phyloP scores from a whole-genome alignment of 306 rosid genomes.

The Lupinus albus region DNA sequence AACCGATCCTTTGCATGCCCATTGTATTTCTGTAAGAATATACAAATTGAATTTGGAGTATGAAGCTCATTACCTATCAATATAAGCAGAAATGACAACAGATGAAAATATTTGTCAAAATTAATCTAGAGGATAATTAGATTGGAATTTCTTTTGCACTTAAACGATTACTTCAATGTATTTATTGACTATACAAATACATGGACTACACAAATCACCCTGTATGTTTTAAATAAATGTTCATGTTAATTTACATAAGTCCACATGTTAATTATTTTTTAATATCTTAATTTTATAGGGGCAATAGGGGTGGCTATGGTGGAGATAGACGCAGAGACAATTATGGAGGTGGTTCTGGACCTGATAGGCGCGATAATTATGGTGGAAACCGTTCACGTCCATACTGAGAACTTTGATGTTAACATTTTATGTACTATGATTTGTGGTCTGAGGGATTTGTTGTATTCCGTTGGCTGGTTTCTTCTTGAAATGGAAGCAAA shows the following conservation, averaged over 20 bases:
- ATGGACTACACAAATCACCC: neutral
- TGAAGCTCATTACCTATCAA: too few relatives aligned
- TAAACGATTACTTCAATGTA: neutral
- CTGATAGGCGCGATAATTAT: slow-evolving; percentile 79
- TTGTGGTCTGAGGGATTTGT: slow-evolving; percentile 76
- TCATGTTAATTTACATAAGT: neutral
- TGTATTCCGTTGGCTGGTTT: slow-evolving; percentile 70
- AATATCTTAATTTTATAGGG: slow-evolving; percentile 43
- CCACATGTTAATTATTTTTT: neutral
- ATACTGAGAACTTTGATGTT: slow-evolving; percentile 61
- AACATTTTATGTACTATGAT: slow-evolving; percentile 84
- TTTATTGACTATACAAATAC: neutral
- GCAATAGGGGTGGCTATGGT: slow-evolving; percentile 95
- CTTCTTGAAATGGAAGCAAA: slow-evolving; percentile 86
- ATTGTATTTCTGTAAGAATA: too few relatives aligned
- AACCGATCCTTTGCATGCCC: too few relatives aligned
- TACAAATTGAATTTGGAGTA: too few relatives aligned
- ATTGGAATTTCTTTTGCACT: neutral
- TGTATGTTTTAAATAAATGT: neutral
- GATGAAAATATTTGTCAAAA: neutral
- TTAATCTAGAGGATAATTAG: neutral
- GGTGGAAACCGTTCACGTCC: slow-evolving; percentile 96
- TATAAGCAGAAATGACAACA: too few relatives aligned
- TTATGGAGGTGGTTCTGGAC: slow-evolving; percentile 75
- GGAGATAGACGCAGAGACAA: slow-evolving; percentile 95